phyloP scores from a whole-genome alignment of 1,284 basidiomycete species.

The Papiliotrema nemorosa region DNA sequence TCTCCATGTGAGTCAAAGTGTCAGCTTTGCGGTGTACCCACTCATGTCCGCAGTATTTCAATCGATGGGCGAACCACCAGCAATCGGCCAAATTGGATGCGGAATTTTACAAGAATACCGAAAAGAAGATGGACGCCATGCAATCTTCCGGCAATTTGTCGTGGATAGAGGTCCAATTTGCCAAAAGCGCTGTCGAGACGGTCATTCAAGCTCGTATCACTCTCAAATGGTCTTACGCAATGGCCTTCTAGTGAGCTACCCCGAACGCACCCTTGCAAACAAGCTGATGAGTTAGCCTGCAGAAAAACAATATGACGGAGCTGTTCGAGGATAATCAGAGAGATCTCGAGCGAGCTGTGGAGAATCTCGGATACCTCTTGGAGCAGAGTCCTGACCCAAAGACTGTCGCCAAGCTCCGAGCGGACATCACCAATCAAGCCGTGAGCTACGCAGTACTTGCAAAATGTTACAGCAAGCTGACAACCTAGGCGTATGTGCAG shows the following conservation, averaged over 20 bases:
- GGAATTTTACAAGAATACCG: conserved; percentile 87
- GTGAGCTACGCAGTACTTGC: conserved; percentile 53
- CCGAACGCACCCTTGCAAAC: not conserved
- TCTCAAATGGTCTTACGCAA: conserved; percentile 99
- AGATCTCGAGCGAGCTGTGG: conserved; percentile 91
- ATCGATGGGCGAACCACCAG: conserved; percentile 97
- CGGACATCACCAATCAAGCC: conserved; percentile 91
- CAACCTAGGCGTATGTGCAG: conserved; percentile 78
- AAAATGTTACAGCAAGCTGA: conserved; percentile 6
- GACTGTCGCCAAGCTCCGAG: conserved; percentile 73
- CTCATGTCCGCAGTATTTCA: conserved; percentile 72
- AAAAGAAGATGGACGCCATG: conserved; percentile 99
- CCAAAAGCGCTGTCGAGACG: conserved; percentile 93
- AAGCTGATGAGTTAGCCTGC: conserved; percentile 43
- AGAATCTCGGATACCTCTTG: conserved; percentile 86
- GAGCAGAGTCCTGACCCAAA: conserved; percentile 87
- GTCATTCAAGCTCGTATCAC: conserved; percentile 88
- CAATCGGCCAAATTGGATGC: conserved; percentile 93
- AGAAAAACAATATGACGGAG: conserved; percentile 86
- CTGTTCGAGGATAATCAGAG: conserved; percentile 97
- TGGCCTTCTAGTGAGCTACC: conserved; percentile 78
- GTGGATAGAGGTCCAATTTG: conserved; percentile 99
- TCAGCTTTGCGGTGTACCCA: not conserved
- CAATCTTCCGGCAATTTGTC: conserved; percentile 84
- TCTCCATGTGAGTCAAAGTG: conserved; percentile 68